Evolutionary conservation across 768 basidiomycete species (phyloP).

Genomic region (Boletellus sp.): DNA sequence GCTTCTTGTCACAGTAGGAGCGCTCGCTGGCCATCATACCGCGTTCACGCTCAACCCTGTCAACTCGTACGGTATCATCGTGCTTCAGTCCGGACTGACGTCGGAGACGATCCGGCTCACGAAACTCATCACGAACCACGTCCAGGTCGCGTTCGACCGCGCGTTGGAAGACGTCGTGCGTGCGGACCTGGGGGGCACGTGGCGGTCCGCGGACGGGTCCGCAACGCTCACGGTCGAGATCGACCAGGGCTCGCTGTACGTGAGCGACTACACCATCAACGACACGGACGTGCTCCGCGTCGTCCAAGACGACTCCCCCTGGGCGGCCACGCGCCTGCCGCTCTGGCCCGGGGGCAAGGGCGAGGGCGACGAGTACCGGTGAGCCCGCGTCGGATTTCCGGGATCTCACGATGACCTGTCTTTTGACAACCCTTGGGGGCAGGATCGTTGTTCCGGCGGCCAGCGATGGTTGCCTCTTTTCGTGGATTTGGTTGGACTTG

Average conservation of each 20-base stretch:
- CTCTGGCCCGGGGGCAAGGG: conserved; percentile 40
- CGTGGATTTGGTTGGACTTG: conserved; percentile 19
- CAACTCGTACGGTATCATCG: no score
- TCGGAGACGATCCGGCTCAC: no score
- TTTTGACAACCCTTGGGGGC: background rate
- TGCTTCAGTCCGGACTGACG: no score
- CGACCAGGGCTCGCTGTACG: conserved; percentile 25
- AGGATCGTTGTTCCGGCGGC: conserved; percentile 15
- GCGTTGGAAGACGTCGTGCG: conserved; percentile 5
- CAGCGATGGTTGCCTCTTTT: conserved; percentile 18
- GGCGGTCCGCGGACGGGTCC: conserved; percentile 29
- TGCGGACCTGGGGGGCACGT: conserved; percentile 32
- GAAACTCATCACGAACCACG: no score
- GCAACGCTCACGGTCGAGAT: conserved; percentile 30
- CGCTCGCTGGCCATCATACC: conserved; percentile 17
- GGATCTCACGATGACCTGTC: background rate
- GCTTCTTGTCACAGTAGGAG: conserved; percentile 31
- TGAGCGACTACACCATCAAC: conserved; percentile 33
- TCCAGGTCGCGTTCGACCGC: no score
- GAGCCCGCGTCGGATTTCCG: background rate
- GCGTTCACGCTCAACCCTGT: no score
- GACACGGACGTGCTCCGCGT: conserved; percentile 34
- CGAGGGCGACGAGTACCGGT: conserved; percentile 41
- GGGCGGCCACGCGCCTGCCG: conserved; percentile 5
- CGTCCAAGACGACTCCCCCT: conserved; percentile 22